Evolutionary conservation across 164 flowering plant species (phyloP).

Genomic region (Dillenia suffruticosa): DNA sequence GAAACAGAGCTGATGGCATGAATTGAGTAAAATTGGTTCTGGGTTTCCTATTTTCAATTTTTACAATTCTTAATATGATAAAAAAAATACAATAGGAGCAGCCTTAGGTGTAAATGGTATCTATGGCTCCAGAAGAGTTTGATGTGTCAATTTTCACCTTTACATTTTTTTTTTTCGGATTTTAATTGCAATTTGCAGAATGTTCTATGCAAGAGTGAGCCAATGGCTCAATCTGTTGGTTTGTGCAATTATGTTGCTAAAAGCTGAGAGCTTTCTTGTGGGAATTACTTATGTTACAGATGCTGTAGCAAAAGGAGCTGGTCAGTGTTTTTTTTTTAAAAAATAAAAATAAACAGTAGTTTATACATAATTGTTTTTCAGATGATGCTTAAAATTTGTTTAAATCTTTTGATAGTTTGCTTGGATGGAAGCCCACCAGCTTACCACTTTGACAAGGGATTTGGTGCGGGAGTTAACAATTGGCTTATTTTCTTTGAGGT

Average conservation of each 20-base stretch:
- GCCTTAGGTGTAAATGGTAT: no score
- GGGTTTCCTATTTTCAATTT: no score
- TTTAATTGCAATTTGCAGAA: constrained; percentile 13
- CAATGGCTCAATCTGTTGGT: constrained; percentile 23
- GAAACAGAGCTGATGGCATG: no score
- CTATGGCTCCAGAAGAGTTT: no score
- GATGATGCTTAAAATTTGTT: not conserved
- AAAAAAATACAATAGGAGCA: no score
- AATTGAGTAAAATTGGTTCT: no score
- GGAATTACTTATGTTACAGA: constrained; percentile 46
- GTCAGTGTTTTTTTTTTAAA: constrained; percentile 20
- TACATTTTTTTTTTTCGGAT: not conserved
- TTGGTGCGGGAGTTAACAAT: constrained; percentile 49
- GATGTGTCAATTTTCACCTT: no score
- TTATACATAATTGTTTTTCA: not conserved
- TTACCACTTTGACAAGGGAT: constrained; percentile 48
- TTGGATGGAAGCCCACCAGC: constrained; percentile 61
- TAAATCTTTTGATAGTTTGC: constrained; percentile 31
- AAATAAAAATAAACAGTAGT: no score
- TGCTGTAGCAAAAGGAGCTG: constrained; percentile 82
- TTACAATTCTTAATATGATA: no score
- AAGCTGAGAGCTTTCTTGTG: constrained; percentile 32
- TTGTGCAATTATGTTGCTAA: constrained; percentile 25
- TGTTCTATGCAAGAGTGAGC: constrained; percentile 10
- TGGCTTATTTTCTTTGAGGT: constrained; percentile 78